Evolutionary conservation across 805 yeast genomes (phyloP).

Genomic region (Komagataella ulmi): DNA sequence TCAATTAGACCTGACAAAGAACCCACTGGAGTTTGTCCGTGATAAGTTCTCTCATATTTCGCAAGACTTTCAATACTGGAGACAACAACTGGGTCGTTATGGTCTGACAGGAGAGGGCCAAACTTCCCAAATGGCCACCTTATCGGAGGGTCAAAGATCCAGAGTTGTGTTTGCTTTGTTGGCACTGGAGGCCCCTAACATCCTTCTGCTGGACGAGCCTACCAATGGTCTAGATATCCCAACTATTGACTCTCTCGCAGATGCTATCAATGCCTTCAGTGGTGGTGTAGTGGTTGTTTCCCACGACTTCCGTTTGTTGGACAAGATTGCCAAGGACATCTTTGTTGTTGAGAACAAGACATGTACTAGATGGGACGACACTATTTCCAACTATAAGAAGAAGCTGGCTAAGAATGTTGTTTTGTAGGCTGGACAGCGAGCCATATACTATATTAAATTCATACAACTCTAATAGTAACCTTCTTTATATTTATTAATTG

Average conservation of each 20-base stretch:
- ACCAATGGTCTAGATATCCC: slow-evolving; percentile 98
- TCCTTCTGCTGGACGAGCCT: slow-evolving; percentile 95
- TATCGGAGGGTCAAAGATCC: slow-evolving; percentile 98
- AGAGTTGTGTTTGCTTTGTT: slow-evolving; percentile 95
- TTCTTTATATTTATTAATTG: not conserved
- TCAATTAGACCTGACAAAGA: slow-evolving; percentile 90
- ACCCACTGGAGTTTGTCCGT: slow-evolving; percentile 93
- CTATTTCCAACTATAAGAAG: slow-evolving; percentile 85
- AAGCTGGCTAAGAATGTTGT: slow-evolving; percentile 87
- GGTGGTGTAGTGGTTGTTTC: slow-evolving; percentile 99
- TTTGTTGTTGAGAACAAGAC: slow-evolving; percentile 92
- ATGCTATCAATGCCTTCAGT: slow-evolving; percentile 84
- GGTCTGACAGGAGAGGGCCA: slow-evolving; percentile 99
- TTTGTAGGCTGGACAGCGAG: slow-evolving; percentile 22
- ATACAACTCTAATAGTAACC: not conserved
- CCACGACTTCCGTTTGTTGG: slow-evolving; percentile 96
- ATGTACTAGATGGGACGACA: slow-evolving; percentile 93
- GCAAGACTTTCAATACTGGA: slow-evolving; percentile 98
- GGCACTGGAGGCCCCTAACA: slow-evolving; percentile 92
- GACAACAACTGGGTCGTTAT: slow-evolving; percentile 94
- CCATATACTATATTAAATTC: not conserved
- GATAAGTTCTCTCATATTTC: slow-evolving; percentile 83
- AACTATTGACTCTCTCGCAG: slow-evolving; percentile 95
- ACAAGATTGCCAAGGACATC: slow-evolving; percentile 94
- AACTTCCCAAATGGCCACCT: slow-evolving; percentile 96